Percentiles rank a stretch among this genome's conserved stretches.
Conservation (phyloP, 305 asterid genomes). For the Nicotiana rustica region DNA sequence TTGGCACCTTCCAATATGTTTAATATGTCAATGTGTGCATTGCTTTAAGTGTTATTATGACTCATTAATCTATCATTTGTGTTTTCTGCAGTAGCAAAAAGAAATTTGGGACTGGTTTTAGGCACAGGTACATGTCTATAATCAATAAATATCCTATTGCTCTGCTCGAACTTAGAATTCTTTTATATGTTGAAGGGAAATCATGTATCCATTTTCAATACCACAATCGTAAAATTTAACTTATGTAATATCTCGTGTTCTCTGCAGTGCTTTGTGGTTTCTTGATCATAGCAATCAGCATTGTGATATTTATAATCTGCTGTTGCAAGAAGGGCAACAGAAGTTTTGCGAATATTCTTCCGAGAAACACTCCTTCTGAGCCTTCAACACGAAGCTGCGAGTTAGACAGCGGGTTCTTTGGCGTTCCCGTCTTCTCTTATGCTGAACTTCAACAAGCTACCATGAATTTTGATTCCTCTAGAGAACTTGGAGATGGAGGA, state of each 20-base stretch:
- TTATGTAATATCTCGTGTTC: slow-evolving; percentile 24
- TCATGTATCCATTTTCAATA: background rate
- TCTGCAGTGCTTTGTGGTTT: slow-evolving; percentile 35
- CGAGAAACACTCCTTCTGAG: slow-evolving; percentile 42
- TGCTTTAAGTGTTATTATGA: background rate
- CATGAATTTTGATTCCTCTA: slow-evolving; percentile 45
- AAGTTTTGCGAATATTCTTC: slow-evolving; percentile 31
- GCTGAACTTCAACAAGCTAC: slow-evolving; percentile 55
- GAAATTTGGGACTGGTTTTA: slow-evolving; percentile 30
- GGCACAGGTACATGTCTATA: slow-evolving; percentile 36
- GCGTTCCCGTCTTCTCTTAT: slow-evolving; percentile 55
- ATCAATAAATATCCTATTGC: background rate
- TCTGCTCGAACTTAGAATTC: background rate
- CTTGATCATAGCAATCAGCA: slow-evolving; percentile 25
- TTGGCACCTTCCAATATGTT: background rate
- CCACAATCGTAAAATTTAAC: background rate
- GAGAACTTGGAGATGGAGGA: slow-evolving; percentile 58
- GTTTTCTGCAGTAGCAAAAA: slow-evolving; percentile 29
- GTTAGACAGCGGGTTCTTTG: slow-evolving; percentile 43
- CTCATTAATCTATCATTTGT: background rate
- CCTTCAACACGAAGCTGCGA: slow-evolving; percentile 46
- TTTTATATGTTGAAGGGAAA: background rate
- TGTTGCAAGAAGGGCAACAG: slow-evolving; percentile 43
- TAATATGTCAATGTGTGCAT: background rate
- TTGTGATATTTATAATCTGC: slow-evolving; percentile 26